Conservation (phyloP, 2,329 filamentous ascomycete species). For the Didymella lethalis region DNA sequence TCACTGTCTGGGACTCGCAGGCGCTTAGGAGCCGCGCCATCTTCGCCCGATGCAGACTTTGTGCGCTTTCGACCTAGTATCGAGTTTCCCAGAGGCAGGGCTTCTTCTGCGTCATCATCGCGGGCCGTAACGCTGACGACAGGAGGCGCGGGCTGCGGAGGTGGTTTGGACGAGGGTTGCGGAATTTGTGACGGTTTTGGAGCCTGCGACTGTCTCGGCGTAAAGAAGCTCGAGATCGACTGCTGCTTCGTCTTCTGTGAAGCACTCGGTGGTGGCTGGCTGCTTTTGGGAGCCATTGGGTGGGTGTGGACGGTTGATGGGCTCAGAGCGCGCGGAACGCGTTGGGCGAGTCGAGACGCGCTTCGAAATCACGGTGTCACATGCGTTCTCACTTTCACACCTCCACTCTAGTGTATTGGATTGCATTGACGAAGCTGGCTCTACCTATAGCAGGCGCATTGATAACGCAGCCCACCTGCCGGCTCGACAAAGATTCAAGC, state of each 20-base stretch:
- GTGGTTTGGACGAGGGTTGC: neutral
- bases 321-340: conserved; percentile 8
- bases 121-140: conserved; percentile 21
- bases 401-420: neutral
- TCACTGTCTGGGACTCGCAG: conserved; percentile 35
- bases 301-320: conserved; percentile 5
- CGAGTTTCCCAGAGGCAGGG: neutral
- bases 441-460: neutral
- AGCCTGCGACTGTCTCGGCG: conserved; percentile 53
- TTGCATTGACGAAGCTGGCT: neutral
- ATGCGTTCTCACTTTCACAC: conserved; percentile 6
- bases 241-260: conserved; percentile 72
- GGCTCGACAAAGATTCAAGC: neutral
- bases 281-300: conserved; percentile 50
- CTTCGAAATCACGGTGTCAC: conserved; percentile 36
- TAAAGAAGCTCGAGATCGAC: conserved; percentile 87
- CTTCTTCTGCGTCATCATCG: conserved; percentile 23
- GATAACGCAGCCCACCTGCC: neutral
- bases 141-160: conserved; percentile 32
- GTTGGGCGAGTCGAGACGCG: conserved; percentile 10
- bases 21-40: conserved; percentile 52
- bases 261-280: conserved; percentile 39
- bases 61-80: conserved; percentile 36
- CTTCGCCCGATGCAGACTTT: conserved; percentile 51
- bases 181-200: conserved; percentile 35